Percentiles rank a stretch among this genome's conserved stretches.
phyloP scores from a whole-genome alignment of 768 basidiomycete species.

The Psilocybe subaeruginosa region DNA sequence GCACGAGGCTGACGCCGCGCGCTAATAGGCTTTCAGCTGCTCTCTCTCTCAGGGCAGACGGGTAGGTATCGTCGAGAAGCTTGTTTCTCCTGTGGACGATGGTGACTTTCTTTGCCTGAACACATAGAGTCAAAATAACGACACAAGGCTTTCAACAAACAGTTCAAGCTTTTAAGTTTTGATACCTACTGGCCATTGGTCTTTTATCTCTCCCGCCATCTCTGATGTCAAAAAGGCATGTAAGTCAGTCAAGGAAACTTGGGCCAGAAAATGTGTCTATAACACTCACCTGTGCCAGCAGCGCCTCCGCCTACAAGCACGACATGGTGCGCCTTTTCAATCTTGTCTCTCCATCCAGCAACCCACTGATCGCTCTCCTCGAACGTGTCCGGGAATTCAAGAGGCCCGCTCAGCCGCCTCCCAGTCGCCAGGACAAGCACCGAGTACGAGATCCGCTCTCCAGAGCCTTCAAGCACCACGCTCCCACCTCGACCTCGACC shows the following conservation, averaged over 20 bases:
- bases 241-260: not conserved
- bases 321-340: conserved; percentile 26
- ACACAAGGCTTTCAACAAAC: too few relatives aligned
- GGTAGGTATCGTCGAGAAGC: conserved; percentile 56
- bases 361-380: conserved; percentile 18
- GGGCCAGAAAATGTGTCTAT: conserved; percentile 11
- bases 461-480: conserved; percentile 44
- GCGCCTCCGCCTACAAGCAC: conserved; percentile 31
- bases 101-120: conserved; percentile 48
- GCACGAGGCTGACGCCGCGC: conserved; percentile 50
- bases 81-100: conserved; percentile 53
- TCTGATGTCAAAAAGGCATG: conserved; percentile 12
- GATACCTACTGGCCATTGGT: conserved; percentile 25
- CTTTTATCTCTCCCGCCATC: conserved; percentile 28
- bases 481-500: conserved; percentile 34
- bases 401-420: conserved; percentile 44
- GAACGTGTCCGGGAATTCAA: conserved; percentile 31
- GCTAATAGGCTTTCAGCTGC: conserved; percentile 33
- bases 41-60: conserved; percentile 50
- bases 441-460: conserved; percentile 47
- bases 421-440: conserved; percentile 63
- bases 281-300: conserved; percentile 27
- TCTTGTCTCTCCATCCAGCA: conserved; percentile 23
- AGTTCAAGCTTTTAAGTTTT: not conserved
- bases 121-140: conserved; percentile 27